phyloP scores from a whole-genome alignment of 208 protist genomes.

The Trypanosoma platydactyli region DNA sequence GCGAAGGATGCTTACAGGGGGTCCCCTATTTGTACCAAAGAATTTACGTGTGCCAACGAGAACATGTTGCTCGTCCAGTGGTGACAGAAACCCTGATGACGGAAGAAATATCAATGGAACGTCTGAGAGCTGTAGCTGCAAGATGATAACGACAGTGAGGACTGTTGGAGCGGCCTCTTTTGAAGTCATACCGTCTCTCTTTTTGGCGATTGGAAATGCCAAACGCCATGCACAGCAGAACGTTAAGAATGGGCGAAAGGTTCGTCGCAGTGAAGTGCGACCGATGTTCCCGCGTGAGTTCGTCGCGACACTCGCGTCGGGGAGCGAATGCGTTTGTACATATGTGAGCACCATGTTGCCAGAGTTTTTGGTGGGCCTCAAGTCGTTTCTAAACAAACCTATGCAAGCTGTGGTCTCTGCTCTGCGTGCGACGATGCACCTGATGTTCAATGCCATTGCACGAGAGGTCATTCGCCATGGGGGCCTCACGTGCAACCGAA shows the following conservation, averaged over 20 bases:
- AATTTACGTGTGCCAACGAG: too few relatives aligned
- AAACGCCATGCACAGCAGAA: slow-evolving; percentile 11
- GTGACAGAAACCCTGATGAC: neutral
- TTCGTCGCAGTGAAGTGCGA: slow-evolving; percentile 33
- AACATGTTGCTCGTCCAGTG: neutral
- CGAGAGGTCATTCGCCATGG: slow-evolving; percentile 36
- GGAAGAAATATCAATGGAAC: neutral
- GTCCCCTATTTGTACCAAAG: slow-evolving; percentile 34
- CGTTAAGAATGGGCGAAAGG: neutral
- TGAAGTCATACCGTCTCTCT: slow-evolving; percentile 58
- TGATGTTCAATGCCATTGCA: slow-evolving; percentile 44
- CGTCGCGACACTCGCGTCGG: slow-evolving; percentile 38
- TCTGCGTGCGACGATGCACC: slow-evolving; percentile 49
- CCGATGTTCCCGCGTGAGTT: slow-evolving; percentile 70
- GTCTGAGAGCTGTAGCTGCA: neutral
- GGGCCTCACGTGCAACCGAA: neutral
- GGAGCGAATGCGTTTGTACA: slow-evolving; percentile 32
- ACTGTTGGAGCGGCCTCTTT: slow-evolving; percentile 45
- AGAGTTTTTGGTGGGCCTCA: slow-evolving; percentile 59
- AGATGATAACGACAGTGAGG: neutral
- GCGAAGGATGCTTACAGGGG: slow-evolving; percentile 44
- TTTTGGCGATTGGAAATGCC: slow-evolving; percentile 41
- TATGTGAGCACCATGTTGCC: slow-evolving; percentile 51
- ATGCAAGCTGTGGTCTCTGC: slow-evolving; percentile 41
- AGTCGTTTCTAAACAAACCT: slow-evolving; percentile 52